Conservation (phyloP, 257 asterid genomes). For the Fraxinus quadrangulata region DNA sequence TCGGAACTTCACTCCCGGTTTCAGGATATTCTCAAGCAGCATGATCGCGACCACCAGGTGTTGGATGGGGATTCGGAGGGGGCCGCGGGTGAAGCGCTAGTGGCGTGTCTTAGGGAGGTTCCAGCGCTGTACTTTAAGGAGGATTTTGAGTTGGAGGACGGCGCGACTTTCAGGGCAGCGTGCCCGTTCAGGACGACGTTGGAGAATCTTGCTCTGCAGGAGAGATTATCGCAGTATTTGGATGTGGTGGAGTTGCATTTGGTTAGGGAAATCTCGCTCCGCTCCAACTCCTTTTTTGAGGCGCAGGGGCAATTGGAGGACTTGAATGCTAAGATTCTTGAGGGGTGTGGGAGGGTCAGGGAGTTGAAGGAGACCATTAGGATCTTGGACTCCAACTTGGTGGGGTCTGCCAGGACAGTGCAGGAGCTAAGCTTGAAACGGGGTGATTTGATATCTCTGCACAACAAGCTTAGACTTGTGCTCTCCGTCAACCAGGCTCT, state of each 20-base stretch:
- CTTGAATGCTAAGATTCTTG: constrained; percentile 70
- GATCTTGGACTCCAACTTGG: constrained; percentile 73
- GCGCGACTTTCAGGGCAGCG: constrained; percentile 83
- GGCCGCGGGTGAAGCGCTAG: constrained; percentile 83
- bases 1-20: constrained; percentile 74
- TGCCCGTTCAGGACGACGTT: constrained; percentile 78
- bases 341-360: constrained; percentile 79
- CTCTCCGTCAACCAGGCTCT: constrained; percentile 93
- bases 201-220: constrained; percentile 88
- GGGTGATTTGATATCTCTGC: constrained; percentile 62
- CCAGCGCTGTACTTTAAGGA: constrained; percentile 87
- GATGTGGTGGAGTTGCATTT: constrained; percentile 97
- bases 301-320: constrained; percentile 95
- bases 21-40: constrained; percentile 78
- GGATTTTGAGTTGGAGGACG: constrained; percentile 90
- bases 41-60: constrained; percentile 72
- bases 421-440: constrained; percentile 74
- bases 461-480: constrained; percentile 77
- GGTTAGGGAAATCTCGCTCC: constrained; percentile 88
- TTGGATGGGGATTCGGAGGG: constrained; percentile 49
- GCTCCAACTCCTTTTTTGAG: constrained; percentile 89
- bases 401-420: constrained; percentile 83
- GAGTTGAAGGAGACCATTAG: constrained; percentile 87
- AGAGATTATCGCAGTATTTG: constrained; percentile 88
- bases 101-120: constrained; percentile 92